A percentile compares a stretch with the other conserved stretches of the same genome.
These are phyloP conservation scores for Fusarium cyanostomum DNA, from an alignment of 2,329 filamentous ascomycete genomes.

Conservation along the genomic window DNA sequence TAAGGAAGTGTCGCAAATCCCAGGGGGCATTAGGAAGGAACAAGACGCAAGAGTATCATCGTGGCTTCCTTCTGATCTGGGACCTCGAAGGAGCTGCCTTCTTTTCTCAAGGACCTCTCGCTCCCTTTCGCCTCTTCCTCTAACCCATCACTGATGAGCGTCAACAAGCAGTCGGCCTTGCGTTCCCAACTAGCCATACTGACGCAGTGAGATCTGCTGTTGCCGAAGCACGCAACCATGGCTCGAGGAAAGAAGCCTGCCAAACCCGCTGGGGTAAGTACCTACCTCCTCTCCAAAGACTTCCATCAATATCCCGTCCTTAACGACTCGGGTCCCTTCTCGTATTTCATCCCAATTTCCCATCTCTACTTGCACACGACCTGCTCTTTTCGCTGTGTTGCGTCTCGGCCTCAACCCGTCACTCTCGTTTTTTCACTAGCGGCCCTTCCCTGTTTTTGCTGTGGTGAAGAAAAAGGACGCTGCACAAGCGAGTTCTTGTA, in stretches of 20 bases:
- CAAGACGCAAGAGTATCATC: background rate
- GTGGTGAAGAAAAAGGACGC: slow-evolving; percentile 1
- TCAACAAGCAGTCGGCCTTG: background rate
- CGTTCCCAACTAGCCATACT: background rate
- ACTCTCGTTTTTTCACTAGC: slow-evolving; percentile 30
- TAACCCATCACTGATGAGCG: background rate
- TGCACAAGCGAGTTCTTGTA: slow-evolving; percentile 5
- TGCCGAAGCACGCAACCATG: slow-evolving; percentile 22
- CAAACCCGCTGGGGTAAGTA: slow-evolving; percentile 30
- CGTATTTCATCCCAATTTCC: slow-evolving; percentile 7
- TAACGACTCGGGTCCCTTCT: slow-evolving; percentile 40
- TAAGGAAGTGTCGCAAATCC: background rate
- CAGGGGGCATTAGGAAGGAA: background rate
- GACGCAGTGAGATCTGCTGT: background rate
- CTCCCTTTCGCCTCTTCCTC: background rate
- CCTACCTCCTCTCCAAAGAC: background rate
- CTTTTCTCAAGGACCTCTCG: background rate
- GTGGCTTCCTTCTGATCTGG: slow-evolving; percentile 6
- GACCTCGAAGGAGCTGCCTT: background rate
- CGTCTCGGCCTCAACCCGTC: slow-evolving; percentile 24
- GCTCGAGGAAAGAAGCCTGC: slow-evolving; percentile 34
- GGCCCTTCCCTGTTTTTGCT: slow-evolving; percentile 42
- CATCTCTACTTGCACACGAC: slow-evolving; percentile 26
- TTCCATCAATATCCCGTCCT: slow-evolving; percentile 15
- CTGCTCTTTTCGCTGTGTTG: slow-evolving; percentile 41